Percentiles rank a stretch among this genome's conserved stretches.
Conservation (phyloP, 495 filamentous ascomycete species). For the Astrothelium macrocarpum region DNA sequence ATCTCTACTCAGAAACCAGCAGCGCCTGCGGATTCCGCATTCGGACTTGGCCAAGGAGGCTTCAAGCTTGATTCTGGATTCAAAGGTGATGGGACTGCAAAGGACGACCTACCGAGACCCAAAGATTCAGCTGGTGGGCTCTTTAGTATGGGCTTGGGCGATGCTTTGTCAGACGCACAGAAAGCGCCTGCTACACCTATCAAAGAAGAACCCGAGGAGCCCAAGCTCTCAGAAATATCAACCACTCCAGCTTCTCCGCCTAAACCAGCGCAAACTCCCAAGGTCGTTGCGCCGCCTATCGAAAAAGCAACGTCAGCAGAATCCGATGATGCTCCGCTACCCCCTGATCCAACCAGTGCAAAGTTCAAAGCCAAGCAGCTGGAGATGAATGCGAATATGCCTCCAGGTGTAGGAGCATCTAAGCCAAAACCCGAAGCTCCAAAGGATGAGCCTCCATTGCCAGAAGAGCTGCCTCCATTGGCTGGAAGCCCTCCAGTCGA, state of each 20-base stretch:
- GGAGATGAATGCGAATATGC: conserved; percentile 37
- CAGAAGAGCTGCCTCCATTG: conserved; percentile 45
- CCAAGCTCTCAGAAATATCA: conserved; percentile 36
- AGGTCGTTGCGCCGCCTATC: conserved; percentile 15
- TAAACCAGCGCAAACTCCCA: not conserved
- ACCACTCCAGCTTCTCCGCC: conserved; percentile 47
- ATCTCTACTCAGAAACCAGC: conserved; percentile 27
- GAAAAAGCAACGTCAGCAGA: conserved; percentile 19
- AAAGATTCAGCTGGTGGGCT: conserved; percentile 30
- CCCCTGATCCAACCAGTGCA: conserved; percentile 65
- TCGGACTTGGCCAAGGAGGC: conserved; percentile 42
- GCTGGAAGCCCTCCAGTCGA: conserved; percentile 50
- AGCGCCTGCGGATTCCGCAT: conserved; percentile 33
- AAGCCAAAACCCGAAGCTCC: conserved; percentile 54
- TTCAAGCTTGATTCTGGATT: conserved; percentile 76
- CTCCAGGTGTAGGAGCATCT: not conserved
- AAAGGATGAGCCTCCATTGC: conserved; percentile 21
- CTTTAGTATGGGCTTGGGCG: conserved; percentile 42
- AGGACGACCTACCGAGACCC: conserved; percentile 49
- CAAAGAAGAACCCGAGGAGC: conserved; percentile 45
- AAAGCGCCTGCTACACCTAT: conserved; percentile 38
- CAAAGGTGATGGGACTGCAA: conserved; percentile 59
- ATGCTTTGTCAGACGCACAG: conserved; percentile 42
- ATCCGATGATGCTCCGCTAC: conserved; percentile 49
- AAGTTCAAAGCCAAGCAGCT: conserved; percentile 46